Percentiles rank a stretch among this genome's conserved stretches.
phyloP scores from a whole-genome alignment of 495 filamentous ascomycete genomes.

The Parathielavia appendiculata region DNA sequence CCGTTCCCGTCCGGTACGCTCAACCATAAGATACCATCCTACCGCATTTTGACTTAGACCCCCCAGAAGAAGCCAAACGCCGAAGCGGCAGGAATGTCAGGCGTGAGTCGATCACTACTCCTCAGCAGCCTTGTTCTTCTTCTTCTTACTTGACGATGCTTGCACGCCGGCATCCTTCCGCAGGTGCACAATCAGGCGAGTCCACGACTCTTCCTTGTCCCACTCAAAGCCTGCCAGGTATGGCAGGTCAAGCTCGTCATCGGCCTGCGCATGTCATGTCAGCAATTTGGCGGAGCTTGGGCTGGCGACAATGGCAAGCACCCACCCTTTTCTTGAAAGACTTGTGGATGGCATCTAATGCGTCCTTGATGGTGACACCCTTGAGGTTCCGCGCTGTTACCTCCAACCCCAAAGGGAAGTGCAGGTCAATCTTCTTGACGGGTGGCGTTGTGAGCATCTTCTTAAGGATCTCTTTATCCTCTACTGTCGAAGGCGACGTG shows the following conservation, averaged over 20 bases:
- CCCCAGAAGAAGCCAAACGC: constrained; percentile 7
- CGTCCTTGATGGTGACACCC: constrained; percentile 93
- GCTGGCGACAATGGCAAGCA: constrained; percentile 18
- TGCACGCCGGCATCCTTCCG: constrained; percentile 58
- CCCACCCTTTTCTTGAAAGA: constrained; percentile 86
- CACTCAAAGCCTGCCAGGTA: constrained; percentile 91
- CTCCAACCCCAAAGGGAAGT: constrained; percentile 80
- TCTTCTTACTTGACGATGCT: constrained; percentile 54
- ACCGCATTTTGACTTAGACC: constrained; percentile 2
- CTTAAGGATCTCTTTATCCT: constrained; percentile 77
- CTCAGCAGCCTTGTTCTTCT: constrained; percentile 59
- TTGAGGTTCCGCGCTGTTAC: constrained; percentile 86
- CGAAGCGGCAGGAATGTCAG: background rate
- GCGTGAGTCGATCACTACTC: constrained; percentile 31
- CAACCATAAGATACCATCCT: constrained; percentile 15
- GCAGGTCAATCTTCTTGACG: constrained; percentile 88
- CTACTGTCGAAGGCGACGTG: constrained; percentile 65
- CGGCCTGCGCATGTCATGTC: constrained; percentile 51
- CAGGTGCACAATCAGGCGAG: constrained; percentile 73
- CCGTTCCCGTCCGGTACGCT: background rate
- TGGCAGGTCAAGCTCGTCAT: constrained; percentile 79
- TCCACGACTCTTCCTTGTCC: constrained; percentile 78
- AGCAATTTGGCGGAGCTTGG: background rate
- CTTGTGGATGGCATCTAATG: constrained; percentile 88
- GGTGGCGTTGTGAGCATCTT: constrained; percentile 71